Percentiles rank a stretch among this genome's conserved stretches.
phyloP scores from a whole-genome alignment of 2,329 filamentous ascomycete genomes.

The Helminthosporium solani region DNA sequence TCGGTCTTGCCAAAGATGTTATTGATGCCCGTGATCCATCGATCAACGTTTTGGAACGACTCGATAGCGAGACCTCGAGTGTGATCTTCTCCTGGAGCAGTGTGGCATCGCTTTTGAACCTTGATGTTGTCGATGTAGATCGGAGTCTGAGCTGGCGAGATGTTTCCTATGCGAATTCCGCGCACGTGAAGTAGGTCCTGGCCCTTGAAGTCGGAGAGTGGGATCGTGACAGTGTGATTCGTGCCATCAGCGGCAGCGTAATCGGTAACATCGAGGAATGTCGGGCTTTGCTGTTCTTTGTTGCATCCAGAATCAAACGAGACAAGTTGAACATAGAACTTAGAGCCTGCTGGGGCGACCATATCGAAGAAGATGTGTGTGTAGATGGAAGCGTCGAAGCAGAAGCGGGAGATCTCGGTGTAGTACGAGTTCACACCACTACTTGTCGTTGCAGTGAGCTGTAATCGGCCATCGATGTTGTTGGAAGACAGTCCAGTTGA shows the following conservation, averaged over 20 bases:
- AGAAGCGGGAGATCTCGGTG: constrained; percentile 8
- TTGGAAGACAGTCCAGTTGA: background rate
- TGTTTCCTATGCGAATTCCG: constrained; percentile 7
- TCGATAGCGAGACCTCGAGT: constrained; percentile 7
- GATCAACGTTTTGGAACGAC: constrained; percentile 8
- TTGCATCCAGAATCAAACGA: constrained; percentile 3
- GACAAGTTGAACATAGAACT: constrained; percentile 5
- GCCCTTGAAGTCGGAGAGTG: constrained; percentile 4
- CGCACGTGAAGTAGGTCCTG: constrained; percentile 2
- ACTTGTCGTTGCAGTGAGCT: background rate
- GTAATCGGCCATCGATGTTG: background rate
- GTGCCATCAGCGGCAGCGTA: constrained; percentile 7
- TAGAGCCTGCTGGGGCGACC: constrained; percentile 2
- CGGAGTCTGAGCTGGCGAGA: constrained; percentile 3
- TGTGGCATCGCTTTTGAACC: constrained; percentile 8
- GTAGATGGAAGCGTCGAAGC: constrained; percentile 6
- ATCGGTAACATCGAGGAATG: constrained; percentile 3
- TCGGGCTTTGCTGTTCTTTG: background rate
- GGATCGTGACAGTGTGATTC: constrained; percentile 8
- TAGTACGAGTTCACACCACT: constrained; percentile 7
- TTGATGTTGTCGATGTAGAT: constrained; percentile 10
- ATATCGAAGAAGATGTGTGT: constrained; percentile 9
- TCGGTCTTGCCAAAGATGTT: constrained; percentile 8
- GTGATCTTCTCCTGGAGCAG: constrained; percentile 3
- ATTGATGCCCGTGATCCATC: constrained; percentile 9